Evolutionary conservation across 2,329 filamentous ascomycete genomes (phyloP), one percentile per base, ranked within the genome.

Genomic region (Trichophyton simii): DNA sequence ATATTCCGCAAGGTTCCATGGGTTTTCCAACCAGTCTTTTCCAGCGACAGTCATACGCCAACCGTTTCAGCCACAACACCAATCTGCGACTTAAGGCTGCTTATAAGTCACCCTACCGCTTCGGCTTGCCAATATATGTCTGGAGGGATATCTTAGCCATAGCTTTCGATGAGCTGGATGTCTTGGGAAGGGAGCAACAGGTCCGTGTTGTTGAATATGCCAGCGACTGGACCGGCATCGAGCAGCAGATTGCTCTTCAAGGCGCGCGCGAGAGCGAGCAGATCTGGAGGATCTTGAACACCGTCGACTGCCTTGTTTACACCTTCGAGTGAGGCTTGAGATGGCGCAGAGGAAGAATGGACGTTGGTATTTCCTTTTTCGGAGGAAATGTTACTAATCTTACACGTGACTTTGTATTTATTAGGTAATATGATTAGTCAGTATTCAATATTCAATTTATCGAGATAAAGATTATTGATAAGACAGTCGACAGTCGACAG

Each of bases 201-300:
- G 60, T 60, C 11, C 62, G 63, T 11, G 67, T 73, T 41, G 63
- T 73, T 25, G 59, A 65, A n/a, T 72, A 73, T 63, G 71, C 71
- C 2, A 63, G 68, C 9, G 68, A 72, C 50, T 71, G 71, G 71
- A 59, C 69, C 42, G 65, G 67, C 11, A 54, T 73, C 3, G 64
- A 63, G 1, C 65, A 70, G 38, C 70, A 72, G 62, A 58, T 72
- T 61, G 67, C 64, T 0, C 68, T 72, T 25, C 67, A 66, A 22
- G 71, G 71, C 0, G 68, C 65, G 1, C 67, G 68, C 6, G 60
- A 68, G 38, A 64, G 70, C 58, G 70, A 73, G 63, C 72, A 73
- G 38, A 68, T 73, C 41, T 72, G 71, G 71, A 72, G 72, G 48
- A 69, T 72, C 41, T 63, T 74, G 34, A 70, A 71, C 25, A 69